These are phyloP conservation scores for Suillus subalutaceus DNA, from an alignment of 768 basidiomycete species.

Conservation along the genomic window DNA sequence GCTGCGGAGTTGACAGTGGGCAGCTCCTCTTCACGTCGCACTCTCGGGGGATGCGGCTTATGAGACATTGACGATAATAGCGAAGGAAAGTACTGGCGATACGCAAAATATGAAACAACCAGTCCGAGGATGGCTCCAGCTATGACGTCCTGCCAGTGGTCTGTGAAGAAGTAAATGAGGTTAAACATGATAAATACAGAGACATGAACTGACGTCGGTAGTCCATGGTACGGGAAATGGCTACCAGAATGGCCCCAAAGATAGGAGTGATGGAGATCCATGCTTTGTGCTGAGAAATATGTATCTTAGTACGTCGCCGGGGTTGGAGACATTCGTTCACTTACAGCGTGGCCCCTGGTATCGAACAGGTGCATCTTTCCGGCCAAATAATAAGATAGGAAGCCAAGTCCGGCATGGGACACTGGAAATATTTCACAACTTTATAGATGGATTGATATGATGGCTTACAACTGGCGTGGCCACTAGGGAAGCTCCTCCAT, in stretches of 20 bases:
- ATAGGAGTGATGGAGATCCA: constrained; percentile 85
- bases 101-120: constrained; percentile 69
- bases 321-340: constrained; percentile 20
- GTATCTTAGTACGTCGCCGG: constrained; percentile 8
- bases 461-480: constrained; percentile 80
- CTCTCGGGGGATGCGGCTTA: constrained; percentile 72
- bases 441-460: not conserved
- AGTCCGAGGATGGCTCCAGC: constrained; percentile 80
- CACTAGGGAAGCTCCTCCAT: constrained; percentile 91
- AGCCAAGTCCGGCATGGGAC: constrained; percentile 91
- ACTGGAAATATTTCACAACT: constrained; percentile 45
- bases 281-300: constrained; percentile 58
- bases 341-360: constrained; percentile 68
- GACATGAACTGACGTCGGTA: constrained; percentile 64
- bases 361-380: constrained; percentile 95
- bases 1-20: constrained; percentile 37
- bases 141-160: constrained; percentile 92
- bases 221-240: constrained; percentile 90
- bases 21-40: constrained; percentile 47
- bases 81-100: constrained; percentile 85
- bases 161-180: constrained; percentile 37
- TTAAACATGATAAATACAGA: constrained; percentile 6
- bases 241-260: constrained; percentile 74
- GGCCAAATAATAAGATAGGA: constrained; percentile 84
- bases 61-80: constrained; percentile 65